These are phyloP conservation scores for Aspergillus ellipticus DNA, from an alignment of 495 filamentous ascomycete species.

Conservation along the genomic window DNA sequence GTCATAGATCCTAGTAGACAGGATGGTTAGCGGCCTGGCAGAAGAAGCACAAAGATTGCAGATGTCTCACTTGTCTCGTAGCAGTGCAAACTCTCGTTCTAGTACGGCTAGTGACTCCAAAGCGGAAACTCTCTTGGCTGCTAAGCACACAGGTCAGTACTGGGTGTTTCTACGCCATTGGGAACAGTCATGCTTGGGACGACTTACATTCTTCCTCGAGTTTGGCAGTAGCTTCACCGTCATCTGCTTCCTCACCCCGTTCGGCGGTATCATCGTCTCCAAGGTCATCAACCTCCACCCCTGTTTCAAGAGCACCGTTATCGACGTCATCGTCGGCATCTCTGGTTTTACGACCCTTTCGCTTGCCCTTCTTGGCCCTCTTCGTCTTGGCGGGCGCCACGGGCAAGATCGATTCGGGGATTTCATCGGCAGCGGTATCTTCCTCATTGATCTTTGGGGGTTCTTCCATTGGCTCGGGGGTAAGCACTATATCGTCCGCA, in stretches of 20 bases:
- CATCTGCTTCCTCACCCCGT: constrained; percentile 38
- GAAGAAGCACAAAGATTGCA: background rate
- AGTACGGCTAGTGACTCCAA: constrained; percentile 74
- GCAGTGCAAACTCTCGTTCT: constrained; percentile 78
- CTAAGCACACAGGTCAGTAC: constrained; percentile 41
- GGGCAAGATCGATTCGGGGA: constrained; percentile 34
- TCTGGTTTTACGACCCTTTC: constrained; percentile 38
- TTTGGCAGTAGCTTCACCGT: constrained; percentile 37
- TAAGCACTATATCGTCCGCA: constrained; percentile 24
- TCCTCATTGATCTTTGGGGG: constrained; percentile 31
- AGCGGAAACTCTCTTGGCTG: constrained; percentile 72
- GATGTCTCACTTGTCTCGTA: constrained; percentile 73
- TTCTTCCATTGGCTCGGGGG: constrained; percentile 36
- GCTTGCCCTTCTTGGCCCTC: constrained; percentile 44
- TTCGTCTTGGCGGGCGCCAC: constrained; percentile 28
- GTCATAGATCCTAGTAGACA: constrained; percentile 66
- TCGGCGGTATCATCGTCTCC: constrained; percentile 47
- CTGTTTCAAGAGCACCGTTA: constrained; percentile 21
- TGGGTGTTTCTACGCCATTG: too few relatives aligned
- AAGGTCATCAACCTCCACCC: constrained; percentile 33
- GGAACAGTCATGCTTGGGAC: background rate
- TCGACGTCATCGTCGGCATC: constrained; percentile 39
- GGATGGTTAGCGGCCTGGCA: constrained; percentile 13
- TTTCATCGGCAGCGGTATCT: constrained; percentile 36
- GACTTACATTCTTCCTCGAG: constrained; percentile 69